Evolutionary conservation across 2,329 filamentous ascomycete species (phyloP), one percentile per base, ranked within the genome.

Genomic region (Trichoderma sp.): DNA sequence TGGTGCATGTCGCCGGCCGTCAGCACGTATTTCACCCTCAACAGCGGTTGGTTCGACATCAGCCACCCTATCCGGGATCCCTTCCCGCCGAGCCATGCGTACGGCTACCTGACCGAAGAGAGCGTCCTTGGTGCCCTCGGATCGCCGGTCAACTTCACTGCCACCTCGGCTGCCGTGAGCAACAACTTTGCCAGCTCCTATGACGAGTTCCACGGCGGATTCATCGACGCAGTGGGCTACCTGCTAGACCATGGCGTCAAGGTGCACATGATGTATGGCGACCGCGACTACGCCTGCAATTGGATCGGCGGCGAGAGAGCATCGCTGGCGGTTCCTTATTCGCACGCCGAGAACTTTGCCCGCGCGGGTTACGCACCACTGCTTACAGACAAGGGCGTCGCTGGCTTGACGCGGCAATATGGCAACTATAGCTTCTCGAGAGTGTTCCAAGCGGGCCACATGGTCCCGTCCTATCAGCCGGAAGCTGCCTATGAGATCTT

Each of bases 251-350:
- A 78, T 0, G 88, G 87, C 30, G 83, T 92, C 51, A 87, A 86
- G 43, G 86, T 95, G 10, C 88, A 89, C 10, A 78, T 94, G 68
- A 83, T 92, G 69, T 91, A 93, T 74, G 85, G 84, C 24, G 85
- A 87, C 71, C 76, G 83, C 64, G 85, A 88, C 73, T 87, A 83
- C 70, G 81, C 84, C 61, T 88, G 85, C 74, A 87, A 86, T 73
- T 88, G 88, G 74, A 79, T 89, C 69, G 91, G 91, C 30, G 91
- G 90, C 24, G 83, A 94, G 75, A 85, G 85, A 1, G 81, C 90
- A 45, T 90, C 87, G 5, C 79, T 92, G 2, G 82, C 85, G 1
- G 78, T 92, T 0, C 80, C 84, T n/a, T 80, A 83, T 21, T 77
- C 80, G 30, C 75, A 81, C 56, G 72, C 76, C 5, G 67, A 72